A percentile compares a stretch with the other conserved stretches of the same genome.
Conservation (phyloP, 1,139 yeast genomes). For the Debaryomycetaceae sp. region DNA sequence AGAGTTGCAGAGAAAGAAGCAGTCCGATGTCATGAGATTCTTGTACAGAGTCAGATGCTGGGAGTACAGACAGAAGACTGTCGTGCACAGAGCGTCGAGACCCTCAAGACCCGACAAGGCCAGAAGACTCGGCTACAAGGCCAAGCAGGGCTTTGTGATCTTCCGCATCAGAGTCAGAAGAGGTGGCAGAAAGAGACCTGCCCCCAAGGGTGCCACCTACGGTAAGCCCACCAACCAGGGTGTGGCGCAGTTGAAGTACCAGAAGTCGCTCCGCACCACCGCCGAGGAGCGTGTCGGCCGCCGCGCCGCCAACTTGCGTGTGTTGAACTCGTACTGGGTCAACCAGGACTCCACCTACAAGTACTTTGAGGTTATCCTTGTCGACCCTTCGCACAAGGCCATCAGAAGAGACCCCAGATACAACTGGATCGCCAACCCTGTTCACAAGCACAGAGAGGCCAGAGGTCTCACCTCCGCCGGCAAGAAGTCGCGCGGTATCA, state of each 20-base stretch:
- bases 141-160: conserved; percentile 99
- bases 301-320: conserved; percentile 98
- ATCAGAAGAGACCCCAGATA: conserved; percentile 97
- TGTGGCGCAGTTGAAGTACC: conserved; percentile 99
- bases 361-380: conserved; percentile 95
- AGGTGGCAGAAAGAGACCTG: conserved; percentile 99
- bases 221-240: conserved; percentile 99
- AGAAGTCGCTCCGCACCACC: conserved; percentile 94
- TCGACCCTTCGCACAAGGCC: conserved; percentile 98
- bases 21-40: conserved; percentile 98
- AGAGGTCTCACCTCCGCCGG: conserved; percentile 99
- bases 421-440: conserved; percentile 99
- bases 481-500: conserved; percentile 99
- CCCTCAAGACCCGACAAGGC: conserved; percentile 99
- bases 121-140: conserved; percentile 99
- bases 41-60: conserved; percentile 99
- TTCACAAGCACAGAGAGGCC: conserved; percentile 99
- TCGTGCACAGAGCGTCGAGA: conserved; percentile 97
- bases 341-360: conserved; percentile 99
- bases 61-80: conserved; percentile 99
- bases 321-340: conserved; percentile 99
- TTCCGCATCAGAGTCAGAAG: conserved; percentile 99
- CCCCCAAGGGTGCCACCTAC: conserved; percentile 99
- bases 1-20: conserved; percentile 99
- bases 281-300: conserved; percentile 99